Evolutionary conservation across 148 eudicot genomes (phyloP).

Genomic region (Chenopodium berlandieri): DNA sequence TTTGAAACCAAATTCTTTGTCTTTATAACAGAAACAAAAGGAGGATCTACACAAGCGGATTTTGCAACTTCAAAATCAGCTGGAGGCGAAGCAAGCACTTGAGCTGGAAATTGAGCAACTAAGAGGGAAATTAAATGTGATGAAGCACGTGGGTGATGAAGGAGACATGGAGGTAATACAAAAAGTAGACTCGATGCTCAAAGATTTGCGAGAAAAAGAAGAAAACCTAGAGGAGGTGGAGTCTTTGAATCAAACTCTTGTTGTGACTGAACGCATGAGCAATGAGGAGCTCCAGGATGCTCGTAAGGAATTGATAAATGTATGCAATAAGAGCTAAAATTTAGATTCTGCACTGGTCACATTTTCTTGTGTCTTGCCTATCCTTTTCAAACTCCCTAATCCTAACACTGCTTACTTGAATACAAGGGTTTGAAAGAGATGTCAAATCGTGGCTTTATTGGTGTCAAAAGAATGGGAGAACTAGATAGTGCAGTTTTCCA

Average conservation of each 20-base stretch:
- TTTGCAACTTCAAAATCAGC: slow-evolving; percentile 66
- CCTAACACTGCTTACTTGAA: slow-evolving; percentile 23
- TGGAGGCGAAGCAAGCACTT: slow-evolving; percentile 81
- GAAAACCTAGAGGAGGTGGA: slow-evolving; percentile 61
- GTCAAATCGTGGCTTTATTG: slow-evolving; percentile 45
- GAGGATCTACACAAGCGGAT: slow-evolving; percentile 69
- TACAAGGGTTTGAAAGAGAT: slow-evolving; percentile 71
- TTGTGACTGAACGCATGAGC: slow-evolving; percentile 77
- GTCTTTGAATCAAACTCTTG: slow-evolving; percentile 71
- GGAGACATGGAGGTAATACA: slow-evolving; percentile 71
- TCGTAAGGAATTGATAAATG: slow-evolving; percentile 85
- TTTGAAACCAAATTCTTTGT: background rate
- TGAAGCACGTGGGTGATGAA: slow-evolving; percentile 75
- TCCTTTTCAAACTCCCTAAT: background rate
- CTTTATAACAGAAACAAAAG: slow-evolving; percentile 61
- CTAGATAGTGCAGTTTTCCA: slow-evolving; percentile 65
- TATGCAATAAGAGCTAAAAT: slow-evolving; percentile 21
- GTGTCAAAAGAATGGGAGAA: slow-evolving; percentile 95
- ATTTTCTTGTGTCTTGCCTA: slow-evolving; percentile 6
- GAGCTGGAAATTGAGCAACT: slow-evolving; percentile 79
- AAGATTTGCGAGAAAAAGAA: slow-evolving; percentile 72
- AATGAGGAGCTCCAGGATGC: slow-evolving; percentile 93
- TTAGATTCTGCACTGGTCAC: background rate
- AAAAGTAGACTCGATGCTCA: slow-evolving; percentile 57
- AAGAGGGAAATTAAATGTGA: slow-evolving; percentile 66